phyloP scores from a whole-genome alignment of 257 asterid species.

The Nicotiana tabacum region DNA sequence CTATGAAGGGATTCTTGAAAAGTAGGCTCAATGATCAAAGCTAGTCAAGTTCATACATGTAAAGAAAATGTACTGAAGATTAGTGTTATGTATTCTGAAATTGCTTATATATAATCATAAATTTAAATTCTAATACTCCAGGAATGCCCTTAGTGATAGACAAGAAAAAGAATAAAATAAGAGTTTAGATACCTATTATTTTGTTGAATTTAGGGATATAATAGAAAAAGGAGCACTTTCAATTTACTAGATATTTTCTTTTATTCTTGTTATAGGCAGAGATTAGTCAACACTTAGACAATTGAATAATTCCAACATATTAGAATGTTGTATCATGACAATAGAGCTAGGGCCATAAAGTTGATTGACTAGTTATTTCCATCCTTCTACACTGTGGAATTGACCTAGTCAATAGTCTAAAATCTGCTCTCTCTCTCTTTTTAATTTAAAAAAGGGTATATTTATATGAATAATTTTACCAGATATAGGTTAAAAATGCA shows the following conservation, averaged over 20 bases:
- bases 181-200: neutral
- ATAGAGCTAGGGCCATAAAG: neutral
- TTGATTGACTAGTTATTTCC: neutral
- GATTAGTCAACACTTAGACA: neutral
- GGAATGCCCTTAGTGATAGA: no score
- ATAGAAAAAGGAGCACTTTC: neutral
- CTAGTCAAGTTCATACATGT: no score
- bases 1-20: neutral
- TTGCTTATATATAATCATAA: no score
- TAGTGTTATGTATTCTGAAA: no score
- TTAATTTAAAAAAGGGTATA: no score
- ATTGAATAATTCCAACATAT: neutral
- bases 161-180: no score
- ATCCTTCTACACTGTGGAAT: neutral
- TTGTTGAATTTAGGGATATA: neutral
- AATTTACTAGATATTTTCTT: neutral
- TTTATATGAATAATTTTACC: no score
- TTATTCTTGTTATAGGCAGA: neutral
- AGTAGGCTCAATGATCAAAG: no score
- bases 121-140: no score
- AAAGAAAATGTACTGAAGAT: no score
- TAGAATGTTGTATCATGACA: neutral
- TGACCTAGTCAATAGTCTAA: neutral
- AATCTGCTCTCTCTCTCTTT: neutral
- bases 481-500: neutral